Base-by-base conservation (phyloP, 768 basidiomycete genomes). In the Tephrocybe sp. region DNA sequence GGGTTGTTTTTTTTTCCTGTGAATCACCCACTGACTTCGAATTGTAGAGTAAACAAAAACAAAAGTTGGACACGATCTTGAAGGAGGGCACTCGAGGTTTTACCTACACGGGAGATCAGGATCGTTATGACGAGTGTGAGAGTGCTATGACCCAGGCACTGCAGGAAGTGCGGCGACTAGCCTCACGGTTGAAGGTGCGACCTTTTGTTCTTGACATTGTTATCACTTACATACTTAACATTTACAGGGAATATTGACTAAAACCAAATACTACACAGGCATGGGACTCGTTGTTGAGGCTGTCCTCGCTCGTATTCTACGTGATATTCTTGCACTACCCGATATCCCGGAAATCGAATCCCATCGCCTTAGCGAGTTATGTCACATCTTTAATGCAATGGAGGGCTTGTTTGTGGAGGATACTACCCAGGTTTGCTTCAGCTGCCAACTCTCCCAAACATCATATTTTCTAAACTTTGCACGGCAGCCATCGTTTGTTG, bases 281-380 rank as follows among this genome's bases (percentile, higher is more conserved):
- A 66, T 92, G 13, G 95, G 94, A 9, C 67, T 76, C 22, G 66
- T 93, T 11, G 79, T 86, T 5, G 84, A 95, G 42, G 75, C 79
- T 5, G 82, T 81, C 5, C 71, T 96, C 21, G 75, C 75, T 5
- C 75, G 82, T 16, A 77, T 96, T 18, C 73, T 92, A 12, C 75
- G 76, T 30, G 86, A 91, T 59, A 75, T 97, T 16, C 71, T 95
- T 28, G 80, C 80, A 0, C 70, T 97, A 37, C 75, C 80, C 5
- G 95, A 98, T 65, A 97, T 98, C 53, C 84, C 94, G 0, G 92
- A 89, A 57, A 72, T 84, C 8, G 95, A 97, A 59, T 95, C 92
- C 1, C 86, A 88, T 56, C 76, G 83, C 42, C 69, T 97, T 37
- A 86, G 86, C 58, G 91, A 94, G 62, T 75, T 96, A 1, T 91